phyloP scores from a whole-genome alignment of 257 asterid species.

The Gentiana dahurica region DNA sequence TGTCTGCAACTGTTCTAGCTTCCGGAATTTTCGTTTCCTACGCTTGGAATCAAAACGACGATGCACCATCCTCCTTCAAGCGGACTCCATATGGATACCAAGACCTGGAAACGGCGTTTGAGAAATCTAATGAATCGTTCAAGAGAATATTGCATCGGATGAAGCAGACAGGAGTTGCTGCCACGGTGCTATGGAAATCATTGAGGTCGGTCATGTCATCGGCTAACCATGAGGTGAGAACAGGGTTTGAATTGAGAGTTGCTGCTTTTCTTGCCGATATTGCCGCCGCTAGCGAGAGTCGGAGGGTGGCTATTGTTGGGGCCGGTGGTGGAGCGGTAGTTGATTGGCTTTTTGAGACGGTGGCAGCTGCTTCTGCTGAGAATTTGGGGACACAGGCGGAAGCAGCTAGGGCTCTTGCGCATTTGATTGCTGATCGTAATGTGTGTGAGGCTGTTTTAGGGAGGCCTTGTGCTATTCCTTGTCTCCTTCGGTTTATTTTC shows the following conservation, averaged over 20 bases:
- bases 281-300: constrained; percentile 78
- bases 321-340: constrained; percentile 96
- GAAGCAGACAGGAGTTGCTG: constrained; percentile 86
- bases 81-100: constrained; percentile 18
- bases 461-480: constrained; percentile 81
- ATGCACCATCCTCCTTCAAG: constrained; percentile 3
- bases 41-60: constrained; percentile 19
- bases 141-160: constrained; percentile 38
- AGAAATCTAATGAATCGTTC: constrained; percentile 50
- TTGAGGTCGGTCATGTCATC: constrained; percentile 85
- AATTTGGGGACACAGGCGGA: constrained; percentile 71
- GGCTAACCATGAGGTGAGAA: constrained; percentile 90
- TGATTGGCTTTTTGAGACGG: constrained; percentile 91
- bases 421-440: constrained; percentile 71
- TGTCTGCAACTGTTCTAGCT: constrained; percentile 30
- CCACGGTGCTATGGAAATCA: constrained; percentile 91
- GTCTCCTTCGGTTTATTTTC: constrained; percentile 81
- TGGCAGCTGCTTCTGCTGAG: constrained; percentile 50
- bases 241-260: constrained; percentile 87
- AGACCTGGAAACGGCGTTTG: constrained; percentile 45
- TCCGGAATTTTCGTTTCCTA: constrained; percentile 35
- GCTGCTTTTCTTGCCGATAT: constrained; percentile 94
- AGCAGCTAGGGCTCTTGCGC: constrained; percentile 93
- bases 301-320: constrained; percentile 87
- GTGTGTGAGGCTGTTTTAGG: constrained; percentile 66